Conservation (phyloP, 768 basidiomycete genomes). For the Erythrobasidium yunnanense region DNA sequence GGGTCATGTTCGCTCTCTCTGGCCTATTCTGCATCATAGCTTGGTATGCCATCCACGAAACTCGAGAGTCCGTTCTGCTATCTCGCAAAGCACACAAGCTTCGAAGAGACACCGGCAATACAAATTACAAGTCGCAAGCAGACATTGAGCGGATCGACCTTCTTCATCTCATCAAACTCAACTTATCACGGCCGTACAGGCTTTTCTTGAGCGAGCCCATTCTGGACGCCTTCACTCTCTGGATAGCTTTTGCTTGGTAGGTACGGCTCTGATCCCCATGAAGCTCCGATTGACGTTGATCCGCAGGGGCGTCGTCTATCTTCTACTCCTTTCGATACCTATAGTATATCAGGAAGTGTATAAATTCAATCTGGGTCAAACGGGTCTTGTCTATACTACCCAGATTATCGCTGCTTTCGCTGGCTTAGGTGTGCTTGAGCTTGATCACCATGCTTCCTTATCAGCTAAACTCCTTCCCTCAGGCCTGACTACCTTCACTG, state of each 20-base stretch:
- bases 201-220: conserved; percentile 60
- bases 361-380: conserved; percentile 9
- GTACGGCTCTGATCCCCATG: too few relatives aligned
- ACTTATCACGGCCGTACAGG: conserved; percentile 28
- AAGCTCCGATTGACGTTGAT: too few relatives aligned
- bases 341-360: conserved; percentile 10
- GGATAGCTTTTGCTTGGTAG: conserved; percentile 18
- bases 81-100: conserved; percentile 53
- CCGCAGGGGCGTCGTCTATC: conserved; percentile 39
- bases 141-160: conserved; percentile 56
- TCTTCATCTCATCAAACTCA: conserved; percentile 55
- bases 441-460: too few relatives aligned
- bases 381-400: conserved; percentile 38
- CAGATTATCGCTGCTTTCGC: not conserved
- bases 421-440: not conserved
- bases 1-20: conserved; percentile 45
- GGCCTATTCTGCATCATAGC: conserved; percentile 50
- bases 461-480: not conserved
- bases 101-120: conserved; percentile 57
- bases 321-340: conserved; percentile 49
- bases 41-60: conserved; percentile 57
- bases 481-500: not conserved
- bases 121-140: conserved; percentile 53
- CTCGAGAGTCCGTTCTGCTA: conserved; percentile 60
- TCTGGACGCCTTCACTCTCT: conserved; percentile 7